phyloP scores from a whole-genome alignment of 306 rosid genomes.

The Ormosia emarginata region DNA sequence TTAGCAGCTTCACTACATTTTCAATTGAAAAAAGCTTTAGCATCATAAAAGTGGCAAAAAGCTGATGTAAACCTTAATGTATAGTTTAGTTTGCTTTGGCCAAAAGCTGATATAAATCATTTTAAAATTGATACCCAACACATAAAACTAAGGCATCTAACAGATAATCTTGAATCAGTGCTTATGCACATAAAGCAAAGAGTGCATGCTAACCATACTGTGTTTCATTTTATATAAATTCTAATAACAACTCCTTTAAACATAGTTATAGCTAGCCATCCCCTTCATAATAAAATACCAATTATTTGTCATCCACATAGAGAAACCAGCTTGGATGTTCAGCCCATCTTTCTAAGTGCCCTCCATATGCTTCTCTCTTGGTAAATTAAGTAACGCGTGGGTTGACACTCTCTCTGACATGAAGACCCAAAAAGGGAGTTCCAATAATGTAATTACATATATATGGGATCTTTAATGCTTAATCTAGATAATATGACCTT shows the following conservation, averaged over 20 bases:
- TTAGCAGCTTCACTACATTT: too few species aligned
- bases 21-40: too few species aligned
- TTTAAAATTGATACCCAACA: background rate
- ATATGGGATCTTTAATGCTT: background rate
- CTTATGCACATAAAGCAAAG: background rate
- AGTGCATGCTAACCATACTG: background rate
- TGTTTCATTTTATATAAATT: background rate
- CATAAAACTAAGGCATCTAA: background rate
- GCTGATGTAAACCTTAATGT: background rate
- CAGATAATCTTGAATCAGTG: background rate
- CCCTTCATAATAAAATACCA: background rate
- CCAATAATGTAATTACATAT: background rate
- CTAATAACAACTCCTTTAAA: background rate
- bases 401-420: background rate
- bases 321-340: background rate
- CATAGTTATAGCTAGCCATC: background rate
- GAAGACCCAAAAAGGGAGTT: background rate
- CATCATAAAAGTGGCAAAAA: background rate
- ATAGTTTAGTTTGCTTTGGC: background rate
- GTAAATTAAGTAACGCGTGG: background rate
- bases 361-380: background rate
- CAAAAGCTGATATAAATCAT: background rate
- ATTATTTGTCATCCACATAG: background rate
- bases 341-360: background rate
- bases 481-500: background rate